These are phyloP conservation scores for Ettlia oleoabundans DNA, from an alignment of 139 green algal genomes.

Conservation along the genomic window DNA sequence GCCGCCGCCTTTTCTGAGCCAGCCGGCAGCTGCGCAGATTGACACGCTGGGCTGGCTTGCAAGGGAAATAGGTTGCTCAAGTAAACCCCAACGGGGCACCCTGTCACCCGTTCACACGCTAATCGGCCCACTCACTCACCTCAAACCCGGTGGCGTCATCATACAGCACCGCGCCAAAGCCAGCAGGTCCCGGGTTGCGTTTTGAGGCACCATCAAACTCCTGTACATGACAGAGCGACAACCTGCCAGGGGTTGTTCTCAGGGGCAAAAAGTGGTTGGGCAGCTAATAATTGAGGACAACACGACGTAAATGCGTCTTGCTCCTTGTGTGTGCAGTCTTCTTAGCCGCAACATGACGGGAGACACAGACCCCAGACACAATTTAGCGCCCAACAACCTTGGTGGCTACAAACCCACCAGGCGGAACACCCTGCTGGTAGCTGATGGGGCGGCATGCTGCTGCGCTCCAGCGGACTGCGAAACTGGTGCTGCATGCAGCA, in stretches of 20 bases:
- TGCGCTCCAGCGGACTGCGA: background rate
- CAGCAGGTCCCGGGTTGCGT: conserved; percentile 55
- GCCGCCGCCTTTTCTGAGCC: too few relatives aligned
- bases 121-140: background rate
- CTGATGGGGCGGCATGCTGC: background rate
- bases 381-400: too few relatives aligned
- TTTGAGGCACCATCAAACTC: conserved; percentile 63
- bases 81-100: background rate
- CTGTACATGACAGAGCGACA: background rate
- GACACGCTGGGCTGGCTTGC: too few relatives aligned
- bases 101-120: background rate
- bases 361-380: too few relatives aligned
- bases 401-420: background rate
- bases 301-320: too few relatives aligned
- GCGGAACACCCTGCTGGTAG: background rate
- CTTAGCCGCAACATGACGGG: too few relatives aligned
- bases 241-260: background rate
- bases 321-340: background rate
- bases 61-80: background rate
- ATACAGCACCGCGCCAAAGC: conserved; percentile 55
- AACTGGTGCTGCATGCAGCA: background rate
- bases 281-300: background rate
- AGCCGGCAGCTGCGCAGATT: too few relatives aligned
- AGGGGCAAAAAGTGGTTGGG: background rate
- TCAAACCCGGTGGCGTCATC: conserved; percentile 20